Conservation (phyloP, 495 filamentous ascomycete species). For the Lasiosphaeris hirsuta region DNA sequence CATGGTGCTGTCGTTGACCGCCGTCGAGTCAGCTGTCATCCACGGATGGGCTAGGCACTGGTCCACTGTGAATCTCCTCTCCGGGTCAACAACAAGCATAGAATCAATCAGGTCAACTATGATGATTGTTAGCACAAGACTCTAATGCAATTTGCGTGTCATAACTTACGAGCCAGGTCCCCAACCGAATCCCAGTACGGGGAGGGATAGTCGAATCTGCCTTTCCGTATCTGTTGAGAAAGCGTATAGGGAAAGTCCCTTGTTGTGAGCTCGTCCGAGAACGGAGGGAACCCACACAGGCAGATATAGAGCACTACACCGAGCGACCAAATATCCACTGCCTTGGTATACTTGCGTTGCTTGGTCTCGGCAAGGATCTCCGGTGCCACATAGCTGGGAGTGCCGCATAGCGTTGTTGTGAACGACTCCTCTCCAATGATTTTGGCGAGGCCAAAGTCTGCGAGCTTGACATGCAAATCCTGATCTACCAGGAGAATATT, state of each 20-base stretch:
- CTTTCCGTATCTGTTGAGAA: slow-evolving; percentile 85
- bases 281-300: slow-evolving; percentile 95
- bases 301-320: slow-evolving; percentile 99
- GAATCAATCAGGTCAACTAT: slow-evolving; percentile 84
- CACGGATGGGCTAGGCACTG: slow-evolving; percentile 91
- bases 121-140: slow-evolving; percentile 16
- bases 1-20: slow-evolving; percentile 82
- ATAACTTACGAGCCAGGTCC: slow-evolving; percentile 64
- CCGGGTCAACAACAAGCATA: slow-evolving; percentile 87
- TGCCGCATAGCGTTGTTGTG: slow-evolving; percentile 95
- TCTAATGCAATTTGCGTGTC: background rate
- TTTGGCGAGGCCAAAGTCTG: slow-evolving; percentile 96
- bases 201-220: slow-evolving; percentile 88
- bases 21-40: slow-evolving; percentile 57
- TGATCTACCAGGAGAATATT: slow-evolving; percentile 90
- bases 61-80: slow-evolving; percentile 80
- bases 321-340: slow-evolving; percentile 95
- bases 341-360: slow-evolving; percentile 84
- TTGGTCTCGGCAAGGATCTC: slow-evolving; percentile 81
- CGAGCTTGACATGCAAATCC: slow-evolving; percentile 82
- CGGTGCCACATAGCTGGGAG: slow-evolving; percentile 92
- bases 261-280: slow-evolving; percentile 86
- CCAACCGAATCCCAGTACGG: slow-evolving; percentile 96
- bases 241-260: slow-evolving; percentile 79
- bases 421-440: slow-evolving; percentile 99